phyloP scores from a whole-genome alignment of 495 filamentous ascomycete genomes.

The Apiosordaria backusii region DNA sequence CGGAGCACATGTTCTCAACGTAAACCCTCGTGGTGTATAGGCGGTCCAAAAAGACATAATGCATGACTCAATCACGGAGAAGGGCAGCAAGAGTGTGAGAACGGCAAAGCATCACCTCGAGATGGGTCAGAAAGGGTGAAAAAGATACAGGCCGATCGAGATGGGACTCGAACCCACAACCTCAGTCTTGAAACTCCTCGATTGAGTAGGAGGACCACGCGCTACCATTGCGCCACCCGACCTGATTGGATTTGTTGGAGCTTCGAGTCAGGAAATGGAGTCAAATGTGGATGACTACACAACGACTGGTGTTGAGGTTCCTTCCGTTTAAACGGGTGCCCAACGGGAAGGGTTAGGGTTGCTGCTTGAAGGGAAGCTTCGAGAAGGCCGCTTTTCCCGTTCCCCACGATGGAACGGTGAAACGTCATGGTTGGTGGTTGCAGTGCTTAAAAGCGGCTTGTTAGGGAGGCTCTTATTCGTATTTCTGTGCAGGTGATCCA shows the following conservation, averaged over 20 bases:
- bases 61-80: no score
- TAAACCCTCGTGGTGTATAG: not conserved
- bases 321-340: not conserved
- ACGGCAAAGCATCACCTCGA: not conserved
- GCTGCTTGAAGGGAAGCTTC: not conserved
- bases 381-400: not conserved
- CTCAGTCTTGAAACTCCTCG: slow-evolving; percentile 35
- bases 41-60: not conserved
- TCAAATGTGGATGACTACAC: not conserved
- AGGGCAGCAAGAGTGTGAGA: no score
- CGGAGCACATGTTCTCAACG: no score
- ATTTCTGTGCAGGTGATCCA: no score
- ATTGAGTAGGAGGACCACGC: slow-evolving; percentile 42
- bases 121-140: not conserved
- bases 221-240: slow-evolving; percentile 49
- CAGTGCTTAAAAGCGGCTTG: no score
- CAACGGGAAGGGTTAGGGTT: not conserved
- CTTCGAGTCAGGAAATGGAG: not conserved
- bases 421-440: no score
- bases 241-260: slow-evolving; percentile 11
- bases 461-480: no score
- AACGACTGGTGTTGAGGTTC: not conserved
- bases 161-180: slow-evolving; percentile 52
- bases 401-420: no score
- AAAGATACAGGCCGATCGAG: slow-evolving; percentile 32